Evolutionary conservation across 2,329 filamentous ascomycete genomes (phyloP).

Genomic region (Dothideomycetidae sp.): DNA sequence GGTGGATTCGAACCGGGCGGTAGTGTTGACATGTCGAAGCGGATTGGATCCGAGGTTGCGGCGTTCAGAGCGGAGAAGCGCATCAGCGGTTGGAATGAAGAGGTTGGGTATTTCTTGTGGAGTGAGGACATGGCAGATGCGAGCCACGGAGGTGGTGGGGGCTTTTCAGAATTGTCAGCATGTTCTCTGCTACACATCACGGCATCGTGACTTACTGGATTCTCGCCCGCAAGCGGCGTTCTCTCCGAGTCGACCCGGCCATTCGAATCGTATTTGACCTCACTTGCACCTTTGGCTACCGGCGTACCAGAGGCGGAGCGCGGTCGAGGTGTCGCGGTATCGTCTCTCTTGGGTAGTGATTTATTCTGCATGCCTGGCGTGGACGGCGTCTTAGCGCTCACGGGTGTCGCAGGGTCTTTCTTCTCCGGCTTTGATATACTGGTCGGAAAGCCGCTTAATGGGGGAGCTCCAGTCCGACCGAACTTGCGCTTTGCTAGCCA

Average conservation of each 20-base stretch:
- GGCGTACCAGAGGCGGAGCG: conserved; percentile 11
- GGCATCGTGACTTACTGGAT: conserved; percentile 42
- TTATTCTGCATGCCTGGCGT: not conserved
- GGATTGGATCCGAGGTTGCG: conserved; percentile 50
- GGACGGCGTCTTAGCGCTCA: not conserved
- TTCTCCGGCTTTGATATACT: conserved; percentile 23
- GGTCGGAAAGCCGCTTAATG: conserved; percentile 25
- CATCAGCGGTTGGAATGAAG: conserved; percentile 83
- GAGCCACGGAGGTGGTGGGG: conserved; percentile 79
- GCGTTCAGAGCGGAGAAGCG: conserved; percentile 71
- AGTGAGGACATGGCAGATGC: conserved; percentile 56
- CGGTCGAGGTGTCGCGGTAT: not conserved
- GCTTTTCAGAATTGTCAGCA: conserved; percentile 35
- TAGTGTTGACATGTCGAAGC: conserved; percentile 30
- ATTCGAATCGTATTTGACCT: conserved; percentile 20
- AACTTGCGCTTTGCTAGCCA: conserved; percentile 43
- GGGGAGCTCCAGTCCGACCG: conserved; percentile 20
- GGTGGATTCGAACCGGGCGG: conserved; percentile 37
- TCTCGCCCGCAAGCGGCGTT: conserved; percentile 44
- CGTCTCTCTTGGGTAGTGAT: conserved; percentile 9
- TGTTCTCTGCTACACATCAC: conserved; percentile 3
- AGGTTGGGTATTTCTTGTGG: conserved; percentile 55
- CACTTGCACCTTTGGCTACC: conserved; percentile 18
- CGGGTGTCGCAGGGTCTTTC: conserved; percentile 4
- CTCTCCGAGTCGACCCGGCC: conserved; percentile 54